These are phyloP conservation scores for Coemansia sp. DNA, from an alignment of 192 early-diverging fungal genomes.

Conservation along the genomic window DNA sequence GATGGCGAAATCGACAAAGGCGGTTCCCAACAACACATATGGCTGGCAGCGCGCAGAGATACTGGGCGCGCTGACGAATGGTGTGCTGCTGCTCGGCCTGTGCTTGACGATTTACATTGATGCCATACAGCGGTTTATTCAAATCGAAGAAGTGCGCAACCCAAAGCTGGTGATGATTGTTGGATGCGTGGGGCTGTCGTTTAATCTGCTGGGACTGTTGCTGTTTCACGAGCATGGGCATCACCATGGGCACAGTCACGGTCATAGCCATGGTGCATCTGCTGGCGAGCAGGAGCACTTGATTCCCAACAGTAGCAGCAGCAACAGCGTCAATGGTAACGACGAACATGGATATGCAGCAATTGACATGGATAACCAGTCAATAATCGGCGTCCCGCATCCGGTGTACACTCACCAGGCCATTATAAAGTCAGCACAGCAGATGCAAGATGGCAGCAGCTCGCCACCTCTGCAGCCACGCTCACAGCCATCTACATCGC, in stretches of 20 bases:
- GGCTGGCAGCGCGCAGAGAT: conserved; percentile 92
- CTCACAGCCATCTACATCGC: conserved; percentile 37
- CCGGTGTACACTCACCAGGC: conserved; percentile 56
- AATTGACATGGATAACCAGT: conserved; percentile 30
- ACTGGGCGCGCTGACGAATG: conserved; percentile 89
- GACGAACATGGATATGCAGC: conserved; percentile 15
- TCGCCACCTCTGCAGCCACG: conserved; percentile 27
- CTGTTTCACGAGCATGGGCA: conserved; percentile 78
- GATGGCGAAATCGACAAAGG: conserved; percentile 61
- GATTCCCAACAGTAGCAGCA: conserved; percentile 9
- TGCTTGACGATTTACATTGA: conserved; percentile 89
- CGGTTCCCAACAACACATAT: conserved; percentile 70
- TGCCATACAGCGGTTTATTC: conserved; percentile 78
- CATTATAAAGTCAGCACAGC: conserved; percentile 49
- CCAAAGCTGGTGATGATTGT: conserved; percentile 75
- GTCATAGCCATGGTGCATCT: conserved; percentile 29
- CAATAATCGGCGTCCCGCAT: conserved; percentile 55
- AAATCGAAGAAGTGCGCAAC: conserved; percentile 64
- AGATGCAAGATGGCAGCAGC: conserved; percentile 21
- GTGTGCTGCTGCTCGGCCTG: conserved; percentile 84
- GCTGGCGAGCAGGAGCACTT: conserved; percentile 34
- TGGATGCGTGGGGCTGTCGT: conserved; percentile 70
- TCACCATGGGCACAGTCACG: conserved; percentile 57
- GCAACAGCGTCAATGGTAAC: background rate
- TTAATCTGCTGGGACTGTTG: conserved; percentile 78